Base-by-base conservation (phyloP, 257 asterid genomes). In the Buddleja alternifolia region DNA sequence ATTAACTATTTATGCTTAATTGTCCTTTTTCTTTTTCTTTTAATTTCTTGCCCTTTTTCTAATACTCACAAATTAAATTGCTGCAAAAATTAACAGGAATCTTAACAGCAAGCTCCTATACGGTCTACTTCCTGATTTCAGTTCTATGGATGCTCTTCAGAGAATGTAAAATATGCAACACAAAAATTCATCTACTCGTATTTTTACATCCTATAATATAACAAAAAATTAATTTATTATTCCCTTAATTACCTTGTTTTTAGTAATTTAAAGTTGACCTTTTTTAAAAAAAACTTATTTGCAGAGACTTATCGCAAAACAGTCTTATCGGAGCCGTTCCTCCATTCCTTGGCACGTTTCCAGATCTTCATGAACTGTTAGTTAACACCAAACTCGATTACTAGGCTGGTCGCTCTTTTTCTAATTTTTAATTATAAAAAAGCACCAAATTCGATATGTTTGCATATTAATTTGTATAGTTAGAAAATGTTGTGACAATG, bases 81-180 rank as follows among this genome's bases (percentile, higher is more conserved):
- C 17, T 17, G 20, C 10, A 24, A 36, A 16, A 37, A 37, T 29
- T 36, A 57, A 36, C 84, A 84, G 89, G 83, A 5, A 76, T 29
- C 83, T 84, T 24, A 36, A 44, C 39, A 34, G 1, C 62, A 19
- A 4, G 10, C 0, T 8, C 34, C 68, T 78, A 21, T 0, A 0
- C 5, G 89, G 74, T 5, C 2, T 6, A 14, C 44, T 84, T 51
- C 81, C 83, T 0, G 81, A 76, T 60, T 71, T 84, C 80, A 76
- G 75, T 53, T 1, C 47, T 3, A 74, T 84, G 89, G 83, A 74
- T 76, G 86, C 89, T 56, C 89, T 84, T 60, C 80, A 51, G 64
- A 78, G 40, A 58, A 79, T 84, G 89, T 81, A 74, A 50, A 29
- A 1, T 29, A 29, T 29, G 34, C 34, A 29, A 29, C 5, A 29